Evolutionary conservation across 768 basidiomycete genomes (phyloP).

Genomic region (Boletus coccyginus): DNA sequence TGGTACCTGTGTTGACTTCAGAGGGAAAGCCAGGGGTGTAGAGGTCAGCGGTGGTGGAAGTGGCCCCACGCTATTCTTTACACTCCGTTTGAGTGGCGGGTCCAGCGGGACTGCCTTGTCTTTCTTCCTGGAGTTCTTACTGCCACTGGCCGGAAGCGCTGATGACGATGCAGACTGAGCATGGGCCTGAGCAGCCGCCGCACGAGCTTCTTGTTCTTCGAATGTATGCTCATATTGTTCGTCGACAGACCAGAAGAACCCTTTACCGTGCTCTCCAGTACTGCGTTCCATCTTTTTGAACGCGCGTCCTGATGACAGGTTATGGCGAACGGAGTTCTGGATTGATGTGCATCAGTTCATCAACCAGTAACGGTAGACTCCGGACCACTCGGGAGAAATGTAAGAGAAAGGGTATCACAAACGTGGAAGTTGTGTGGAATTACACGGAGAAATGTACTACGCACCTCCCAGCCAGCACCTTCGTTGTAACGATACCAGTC

Average conservation of each 20-base stretch:
- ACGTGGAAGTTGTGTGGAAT: background rate
- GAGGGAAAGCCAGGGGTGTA: slow-evolving; percentile 54
- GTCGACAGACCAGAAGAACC: slow-evolving; percentile 92
- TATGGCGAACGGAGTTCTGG: slow-evolving; percentile 94
- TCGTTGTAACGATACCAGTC: slow-evolving; percentile 90
- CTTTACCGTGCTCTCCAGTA: slow-evolving; percentile 84
- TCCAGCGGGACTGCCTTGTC: slow-evolving; percentile 54
- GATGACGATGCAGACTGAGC: slow-evolving; percentile 22
- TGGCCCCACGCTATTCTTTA: slow-evolving; percentile 57
- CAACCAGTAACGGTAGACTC: slow-evolving; percentile 1
- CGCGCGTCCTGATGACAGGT: slow-evolving; percentile 87
- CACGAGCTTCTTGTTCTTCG: slow-evolving; percentile 65
- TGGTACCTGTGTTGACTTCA: slow-evolving; percentile 14
- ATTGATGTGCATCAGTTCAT: slow-evolving; percentile 11
- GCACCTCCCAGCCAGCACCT: slow-evolving; percentile 86
- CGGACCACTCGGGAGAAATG: background rate
- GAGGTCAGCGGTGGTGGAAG: slow-evolving; percentile 71
- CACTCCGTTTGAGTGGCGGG: slow-evolving; percentile 66
- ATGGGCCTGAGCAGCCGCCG: slow-evolving; percentile 31
- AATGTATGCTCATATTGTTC: slow-evolving; percentile 64
- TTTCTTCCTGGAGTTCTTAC: slow-evolving; percentile 49
- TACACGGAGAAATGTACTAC: slow-evolving; percentile 23
- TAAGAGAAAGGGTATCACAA: background rate
- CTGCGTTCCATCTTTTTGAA: slow-evolving; percentile 90
- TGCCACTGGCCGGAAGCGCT: slow-evolving; percentile 15